Base-by-base conservation (phyloP, 805 yeast genomes). In the Lachancea nothofagi region DNA sequence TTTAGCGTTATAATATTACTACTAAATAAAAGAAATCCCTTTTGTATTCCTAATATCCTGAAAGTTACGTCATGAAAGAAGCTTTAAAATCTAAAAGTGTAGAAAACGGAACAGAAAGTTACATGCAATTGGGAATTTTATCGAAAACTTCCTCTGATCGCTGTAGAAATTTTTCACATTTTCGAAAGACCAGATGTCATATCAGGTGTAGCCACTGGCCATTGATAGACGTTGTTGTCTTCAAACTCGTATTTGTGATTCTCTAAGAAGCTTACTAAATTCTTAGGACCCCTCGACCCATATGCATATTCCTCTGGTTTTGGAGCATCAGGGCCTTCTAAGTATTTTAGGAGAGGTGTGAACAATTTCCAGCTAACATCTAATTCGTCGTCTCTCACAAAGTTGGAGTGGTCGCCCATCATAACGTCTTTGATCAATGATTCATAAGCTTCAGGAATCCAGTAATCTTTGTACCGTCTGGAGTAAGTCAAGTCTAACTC, bases 401-500 rank as follows among this genome's bases (percentile, higher is more conserved):
- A 93, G 70, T 90, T 90, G 38, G 97, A 84, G 67, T 93, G 98
- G 65, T 89, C 95, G 42, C 94, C 97, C 51, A 77, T 74, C 59
- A 83, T 66, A 47, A 90, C 84, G 65, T 93, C 97, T 65, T 94
- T 78, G 54, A 93, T 86, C 53, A 93, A 77, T 1, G 96, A 83
- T 70, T 93, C 98, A 65, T 93, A 93, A 29, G 97, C 97, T 71
- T 90, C 96, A 32, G 98, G 97, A 56, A 93, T 89, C 81, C 93
- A 83, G 67, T 86, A 83, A 59, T 86, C 83, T 48, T 83, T 70
- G 69, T 83, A 93, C 59, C 97, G 78, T 36, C 72, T 70, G 40
- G 80, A 67, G 64, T 93, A 93, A 25, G 94, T 83, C 57, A 93
- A 72, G 61, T 93, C 96, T 55, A 93, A 77, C 60, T 90, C 97